A percentile compares a stretch with the other conserved stretches of the same genome.
Evolutionary conservation across 345 rosid genomes (phyloP).

Genomic region (Eucalyptus camaldulensis): DNA sequence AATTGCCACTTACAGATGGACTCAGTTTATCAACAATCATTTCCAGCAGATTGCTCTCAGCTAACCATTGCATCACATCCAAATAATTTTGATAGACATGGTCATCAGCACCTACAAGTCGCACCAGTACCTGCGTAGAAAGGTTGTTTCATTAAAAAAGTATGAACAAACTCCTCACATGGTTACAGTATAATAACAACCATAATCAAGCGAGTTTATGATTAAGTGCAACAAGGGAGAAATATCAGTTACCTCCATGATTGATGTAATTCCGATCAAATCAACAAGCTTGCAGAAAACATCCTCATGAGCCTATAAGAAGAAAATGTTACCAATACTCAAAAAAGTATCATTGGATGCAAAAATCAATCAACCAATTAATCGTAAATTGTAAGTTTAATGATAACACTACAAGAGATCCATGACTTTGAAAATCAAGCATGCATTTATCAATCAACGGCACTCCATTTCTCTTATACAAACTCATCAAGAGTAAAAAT

Average conservation of each 20-base stretch:
- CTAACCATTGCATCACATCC: conserved; percentile 99
- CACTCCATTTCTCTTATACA: neutral
- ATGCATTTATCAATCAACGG: neutral
- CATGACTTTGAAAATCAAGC: neutral
- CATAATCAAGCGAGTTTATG: neutral
- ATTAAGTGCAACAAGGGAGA: neutral
- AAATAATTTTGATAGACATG: conserved; percentile 88
- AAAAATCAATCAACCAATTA: neutral
- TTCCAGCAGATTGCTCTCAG: conserved; percentile 79
- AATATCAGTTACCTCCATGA: conserved; percentile 75
- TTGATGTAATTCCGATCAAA: conserved; percentile 97
- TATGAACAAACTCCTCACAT: neutral
- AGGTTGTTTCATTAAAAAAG: neutral
- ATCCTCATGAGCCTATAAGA: conserved; percentile 74
- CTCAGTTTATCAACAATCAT: conserved; percentile 92
- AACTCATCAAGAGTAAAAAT: neutral
- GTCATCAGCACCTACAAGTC: conserved; percentile 95
- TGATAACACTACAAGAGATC: neutral
- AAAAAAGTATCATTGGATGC: neutral
- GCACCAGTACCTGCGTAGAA: conserved; percentile 70
- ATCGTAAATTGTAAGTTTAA: neutral
- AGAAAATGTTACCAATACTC: neutral
- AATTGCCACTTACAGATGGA: conserved; percentile 57
- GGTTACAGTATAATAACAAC: neutral
- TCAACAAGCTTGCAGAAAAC: conserved; percentile 83